Percentiles rank a stretch among this genome's conserved stretches.
Conservation (phyloP, 306 rosid species). For the Acacia melanoxylon region DNA sequence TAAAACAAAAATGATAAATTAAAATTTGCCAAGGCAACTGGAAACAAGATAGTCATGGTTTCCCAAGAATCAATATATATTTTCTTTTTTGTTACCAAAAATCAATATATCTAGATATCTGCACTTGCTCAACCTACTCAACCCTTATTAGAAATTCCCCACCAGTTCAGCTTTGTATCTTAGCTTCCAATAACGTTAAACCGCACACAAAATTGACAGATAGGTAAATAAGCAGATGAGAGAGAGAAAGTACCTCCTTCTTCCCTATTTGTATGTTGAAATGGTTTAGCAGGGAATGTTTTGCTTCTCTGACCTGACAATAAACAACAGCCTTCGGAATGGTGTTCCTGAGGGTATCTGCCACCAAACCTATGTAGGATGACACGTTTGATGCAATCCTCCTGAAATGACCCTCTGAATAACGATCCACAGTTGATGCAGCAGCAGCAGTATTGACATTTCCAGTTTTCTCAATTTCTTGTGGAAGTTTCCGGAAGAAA, state of each 20-base stretch:
- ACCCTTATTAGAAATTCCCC: neutral
- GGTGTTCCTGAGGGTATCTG: constrained; percentile 79
- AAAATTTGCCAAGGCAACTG: neutral
- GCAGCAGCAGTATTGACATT: constrained; percentile 34
- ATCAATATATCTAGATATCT: neutral
- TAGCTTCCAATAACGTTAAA: neutral
- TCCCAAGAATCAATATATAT: neutral
- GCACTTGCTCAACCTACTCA: neutral
- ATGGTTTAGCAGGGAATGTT: constrained; percentile 69
- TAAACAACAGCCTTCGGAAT: constrained; percentile 96
- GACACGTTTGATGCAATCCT: constrained; percentile 89
- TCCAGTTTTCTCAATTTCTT: constrained; percentile 74
- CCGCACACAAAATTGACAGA: neutral
- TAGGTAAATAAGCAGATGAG: neutral
- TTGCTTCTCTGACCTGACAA: constrained; percentile 94
- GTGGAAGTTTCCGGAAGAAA: constrained; percentile 93
- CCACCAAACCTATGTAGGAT: constrained; percentile 84
- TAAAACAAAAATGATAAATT: neutral
- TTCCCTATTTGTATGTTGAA: constrained; percentile 80
- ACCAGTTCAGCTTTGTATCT: neutral
- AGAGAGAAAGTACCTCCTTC: constrained; percentile 71
- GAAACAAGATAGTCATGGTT: neutral
- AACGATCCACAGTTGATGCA: constrained; percentile 57
- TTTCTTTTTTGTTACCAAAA: no score
- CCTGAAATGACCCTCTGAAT: constrained; percentile 74